Conservation (phyloP, 2,329 filamentous ascomycete genomes). For the Fusarium praegraminearum region DNA sequence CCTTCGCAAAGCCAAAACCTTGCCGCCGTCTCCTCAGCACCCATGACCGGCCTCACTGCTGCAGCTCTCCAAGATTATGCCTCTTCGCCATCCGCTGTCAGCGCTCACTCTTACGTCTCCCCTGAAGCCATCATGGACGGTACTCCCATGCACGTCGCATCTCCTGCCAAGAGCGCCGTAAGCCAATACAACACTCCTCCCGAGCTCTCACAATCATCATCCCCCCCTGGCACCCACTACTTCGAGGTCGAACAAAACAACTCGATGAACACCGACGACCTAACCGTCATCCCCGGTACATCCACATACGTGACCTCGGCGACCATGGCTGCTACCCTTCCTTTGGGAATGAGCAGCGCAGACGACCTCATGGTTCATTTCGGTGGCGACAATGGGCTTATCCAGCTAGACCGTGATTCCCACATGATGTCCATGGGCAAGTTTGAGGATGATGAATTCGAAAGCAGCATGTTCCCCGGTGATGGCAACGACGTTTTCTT, state of each 20-base stretch:
- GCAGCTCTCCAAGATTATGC: slow-evolving; percentile 52
- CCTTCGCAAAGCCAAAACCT: slow-evolving; percentile 45
- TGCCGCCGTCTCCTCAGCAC: slow-evolving; percentile 60
- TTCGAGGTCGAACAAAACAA: slow-evolving; percentile 61
- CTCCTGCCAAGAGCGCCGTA: slow-evolving; percentile 63
- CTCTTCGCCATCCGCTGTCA: slow-evolving; percentile 57
- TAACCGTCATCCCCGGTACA: slow-evolving; percentile 48
- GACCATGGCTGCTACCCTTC: slow-evolving; percentile 51
- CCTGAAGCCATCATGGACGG: slow-evolving; percentile 59
- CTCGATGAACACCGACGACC: slow-evolving; percentile 49
- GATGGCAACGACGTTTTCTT: slow-evolving; percentile 66
- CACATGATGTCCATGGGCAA: slow-evolving; percentile 64
- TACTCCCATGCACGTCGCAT: slow-evolving; percentile 55
- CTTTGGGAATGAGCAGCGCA: slow-evolving; percentile 53
- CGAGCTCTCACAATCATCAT: slow-evolving; percentile 71
- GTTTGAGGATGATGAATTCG: slow-evolving; percentile 67
- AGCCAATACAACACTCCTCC: slow-evolving; percentile 70
- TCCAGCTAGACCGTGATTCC: slow-evolving; percentile 60
- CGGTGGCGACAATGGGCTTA: slow-evolving; percentile 57
- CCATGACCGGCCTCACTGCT: slow-evolving; percentile 53
- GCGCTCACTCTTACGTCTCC: slow-evolving; percentile 60
- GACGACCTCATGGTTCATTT: slow-evolving; percentile 61
- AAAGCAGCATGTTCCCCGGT: slow-evolving; percentile 64
- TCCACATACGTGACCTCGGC: slow-evolving; percentile 51
- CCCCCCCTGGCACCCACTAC: slow-evolving; percentile 63